Evolutionary conservation across 164 flowering plant species (phyloP), one percentile per base, ranked within the genome.

Genomic region (Tetrastigma voinierianum): DNA sequence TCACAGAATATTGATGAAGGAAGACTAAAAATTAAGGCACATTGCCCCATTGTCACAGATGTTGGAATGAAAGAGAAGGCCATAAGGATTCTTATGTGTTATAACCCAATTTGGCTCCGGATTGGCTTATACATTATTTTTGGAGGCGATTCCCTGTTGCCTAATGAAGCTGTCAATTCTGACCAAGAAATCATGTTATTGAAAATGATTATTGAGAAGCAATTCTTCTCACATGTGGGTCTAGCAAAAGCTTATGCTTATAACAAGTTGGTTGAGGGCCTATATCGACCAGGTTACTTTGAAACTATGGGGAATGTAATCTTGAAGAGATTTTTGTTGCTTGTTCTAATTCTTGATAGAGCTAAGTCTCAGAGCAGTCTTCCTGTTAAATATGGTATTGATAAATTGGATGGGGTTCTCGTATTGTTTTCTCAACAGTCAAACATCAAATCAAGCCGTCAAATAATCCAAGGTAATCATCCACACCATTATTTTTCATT

Each of bases 401-500:
- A 96, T 82, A 97, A 97, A 67, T 48, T 80, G 20, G 99, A 96
- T 80, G 98, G 99, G 99, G 99, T 76, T 96, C 99, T 57, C 96
- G 98, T 88, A 48, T 67, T 96, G 57, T 96, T 96, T 76, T 57
- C 61, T 44, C 59, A 55, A 14, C 73, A 78, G 48, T 84, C 90
- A 49, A 68, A 61, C 59, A 77, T 88, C 17, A 96, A 93, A 79
- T 91, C 98, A 10, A 93, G 96, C 68, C 75, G 81, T 67, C 95
- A 90, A 72, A 67, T 93, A 73, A 80, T 96, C 59, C 68, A 62
- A 44, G 98, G 99, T 96, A 82, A 81, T 24, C 17, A 9, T 23
- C 10, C 13, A 20, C 32, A 54, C 21, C 15, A 49, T 52, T 45
- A 45, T 24, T 40, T 3, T n/a, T 55, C 15, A 1, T 67, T 51